These are phyloP conservation scores for Pulveroboletus sp. DNA, from an alignment of 768 basidiomycete species.

Conservation along the genomic window DNA sequence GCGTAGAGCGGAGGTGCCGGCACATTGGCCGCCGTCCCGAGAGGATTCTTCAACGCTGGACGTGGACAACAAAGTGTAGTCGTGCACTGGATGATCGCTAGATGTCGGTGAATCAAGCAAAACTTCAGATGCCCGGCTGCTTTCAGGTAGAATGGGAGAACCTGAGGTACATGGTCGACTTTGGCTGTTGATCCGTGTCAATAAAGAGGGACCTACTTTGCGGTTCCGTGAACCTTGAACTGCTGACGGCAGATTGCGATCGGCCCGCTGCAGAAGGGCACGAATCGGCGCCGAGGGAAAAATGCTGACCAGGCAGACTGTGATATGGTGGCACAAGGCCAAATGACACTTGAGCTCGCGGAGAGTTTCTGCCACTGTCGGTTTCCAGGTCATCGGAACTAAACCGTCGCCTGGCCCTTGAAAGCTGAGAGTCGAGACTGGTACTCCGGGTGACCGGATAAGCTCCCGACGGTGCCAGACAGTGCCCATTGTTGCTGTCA, in stretches of 20 bases:
- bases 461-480: background rate
- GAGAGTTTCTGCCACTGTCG: background rate
- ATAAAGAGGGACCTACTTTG: slow-evolving; percentile 7
- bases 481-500: too few species aligned
- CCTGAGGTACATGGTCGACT: slow-evolving; percentile 6
- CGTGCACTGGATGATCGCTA: slow-evolving; percentile 5
- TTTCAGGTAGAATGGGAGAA: slow-evolving; percentile 2
- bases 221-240: slow-evolving; percentile 6
- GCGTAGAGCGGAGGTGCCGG: slow-evolving; percentile 5
- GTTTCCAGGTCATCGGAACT: slow-evolving; percentile 8
- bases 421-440: slow-evolving; percentile 5
- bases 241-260: slow-evolving; percentile 8
- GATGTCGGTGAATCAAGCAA: slow-evolving; percentile 7
- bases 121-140: slow-evolving; percentile 1
- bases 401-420: slow-evolving; percentile 5
- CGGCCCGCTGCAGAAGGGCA: background rate
- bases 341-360: background rate
- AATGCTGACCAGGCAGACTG: slow-evolving; percentile 2
- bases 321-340: slow-evolving; percentile 34
- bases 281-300: background rate
- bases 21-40: slow-evolving; percentile 27
- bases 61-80: slow-evolving; percentile 30
- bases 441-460: slow-evolving; percentile 3
- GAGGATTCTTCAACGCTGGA: slow-evolving; percentile 41
- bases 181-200: background rate